phyloP scores from a whole-genome alignment of 257 asterid species.

The Solanum chiquidenum region DNA sequence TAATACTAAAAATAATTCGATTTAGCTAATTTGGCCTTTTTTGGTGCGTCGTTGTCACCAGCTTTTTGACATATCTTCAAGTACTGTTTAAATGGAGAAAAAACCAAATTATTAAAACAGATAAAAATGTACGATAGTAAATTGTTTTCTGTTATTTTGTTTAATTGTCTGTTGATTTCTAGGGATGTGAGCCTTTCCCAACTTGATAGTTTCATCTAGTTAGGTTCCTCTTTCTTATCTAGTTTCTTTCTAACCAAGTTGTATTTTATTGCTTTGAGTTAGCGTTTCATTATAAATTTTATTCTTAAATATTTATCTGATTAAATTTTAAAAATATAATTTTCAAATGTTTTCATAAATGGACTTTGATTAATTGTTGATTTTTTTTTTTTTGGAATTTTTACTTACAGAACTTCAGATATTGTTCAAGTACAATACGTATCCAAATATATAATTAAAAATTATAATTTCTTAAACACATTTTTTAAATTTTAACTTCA shows the following conservation, averaged over 20 bases:
- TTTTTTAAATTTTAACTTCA: too few species aligned
- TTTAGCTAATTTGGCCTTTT: not conserved
- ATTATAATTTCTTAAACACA: not conserved
- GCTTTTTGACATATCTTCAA: not conserved
- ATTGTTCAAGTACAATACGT: not conserved
- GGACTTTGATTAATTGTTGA: not conserved
- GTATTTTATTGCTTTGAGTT: not conserved
- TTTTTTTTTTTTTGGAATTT: too few species aligned
- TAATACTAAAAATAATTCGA: not conserved
- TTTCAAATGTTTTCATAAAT: too few species aligned
- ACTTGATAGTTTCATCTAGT: not conserved
- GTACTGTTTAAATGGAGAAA: not conserved
- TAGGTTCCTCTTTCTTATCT: not conserved
- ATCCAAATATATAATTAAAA: too few species aligned
- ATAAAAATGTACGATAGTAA: not conserved
- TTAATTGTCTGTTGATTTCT: not conserved
- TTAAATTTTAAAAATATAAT: too few species aligned
- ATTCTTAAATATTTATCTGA: not conserved
- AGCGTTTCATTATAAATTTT: not conserved
- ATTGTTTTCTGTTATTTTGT: not conserved
- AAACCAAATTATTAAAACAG: not conserved
- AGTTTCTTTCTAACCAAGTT: not conserved
- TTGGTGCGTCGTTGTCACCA: not conserved
- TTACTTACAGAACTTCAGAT: not conserved
- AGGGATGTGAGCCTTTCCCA: not conserved